Conservation (phyloP, 441 rosid genomes). For the Corymbia citriodora region DNA sequence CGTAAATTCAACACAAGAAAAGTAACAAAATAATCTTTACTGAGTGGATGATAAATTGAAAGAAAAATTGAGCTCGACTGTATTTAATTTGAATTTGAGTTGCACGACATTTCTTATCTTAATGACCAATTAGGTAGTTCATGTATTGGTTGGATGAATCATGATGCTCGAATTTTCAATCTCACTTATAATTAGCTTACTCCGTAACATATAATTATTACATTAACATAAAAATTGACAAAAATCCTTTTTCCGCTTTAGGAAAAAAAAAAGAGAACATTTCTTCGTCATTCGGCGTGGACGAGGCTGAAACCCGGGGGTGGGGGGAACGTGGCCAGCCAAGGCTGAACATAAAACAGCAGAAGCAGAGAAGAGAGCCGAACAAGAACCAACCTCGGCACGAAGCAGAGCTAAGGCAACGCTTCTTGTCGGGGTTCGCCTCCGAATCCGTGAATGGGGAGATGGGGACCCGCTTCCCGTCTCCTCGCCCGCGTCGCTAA, state of each 20-base stretch:
- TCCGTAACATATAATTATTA: background rate
- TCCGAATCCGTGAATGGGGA: constrained; percentile 53
- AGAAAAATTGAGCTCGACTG: fast-evolving
- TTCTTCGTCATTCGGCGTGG: background rate
- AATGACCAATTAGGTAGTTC: background rate
- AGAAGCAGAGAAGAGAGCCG: background rate
- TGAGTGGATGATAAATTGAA: fast-evolving
- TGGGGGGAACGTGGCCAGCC: background rate
- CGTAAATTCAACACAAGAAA: background rate
- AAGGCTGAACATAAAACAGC: background rate
- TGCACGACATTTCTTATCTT: fast-evolving
- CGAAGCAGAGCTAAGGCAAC: background rate
- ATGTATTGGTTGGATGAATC: fast-evolving
- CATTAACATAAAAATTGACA: no score
- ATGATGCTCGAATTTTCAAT: background rate
- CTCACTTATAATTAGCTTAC: background rate
- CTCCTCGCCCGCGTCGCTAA: constrained; percentile 26
- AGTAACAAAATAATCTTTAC: fast-evolving
- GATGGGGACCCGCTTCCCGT: constrained; percentile 62
- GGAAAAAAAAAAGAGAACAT: fast-evolving
- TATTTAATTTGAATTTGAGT: fast-evolving
- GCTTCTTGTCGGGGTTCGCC: background rate
- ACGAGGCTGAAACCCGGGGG: background rate
- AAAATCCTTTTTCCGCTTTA: background rate
- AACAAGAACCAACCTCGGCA: background rate